These are phyloP conservation scores for Teunomyces atbi DNA, from an alignment of 805 yeast genomes.

Conservation along the genomic window DNA sequence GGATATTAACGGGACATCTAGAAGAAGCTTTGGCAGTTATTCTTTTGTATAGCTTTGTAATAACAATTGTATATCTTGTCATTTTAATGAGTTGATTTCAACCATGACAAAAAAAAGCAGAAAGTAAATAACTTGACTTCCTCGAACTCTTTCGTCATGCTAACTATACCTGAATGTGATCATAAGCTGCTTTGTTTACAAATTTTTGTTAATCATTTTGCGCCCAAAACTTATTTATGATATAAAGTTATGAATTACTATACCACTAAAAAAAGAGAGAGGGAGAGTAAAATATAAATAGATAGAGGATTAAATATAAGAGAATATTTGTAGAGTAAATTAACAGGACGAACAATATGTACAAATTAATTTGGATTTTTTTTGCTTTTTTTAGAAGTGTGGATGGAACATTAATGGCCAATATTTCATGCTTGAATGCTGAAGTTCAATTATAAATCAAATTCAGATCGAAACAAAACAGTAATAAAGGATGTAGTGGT, in stretches of 20 bases:
- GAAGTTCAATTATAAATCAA: not conserved
- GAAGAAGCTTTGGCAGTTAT: conserved; percentile 60
- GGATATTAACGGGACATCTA: conserved; percentile 64
- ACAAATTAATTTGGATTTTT: conserved; percentile 2
- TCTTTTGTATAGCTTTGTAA: conserved; percentile 27
- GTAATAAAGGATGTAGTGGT: not conserved
- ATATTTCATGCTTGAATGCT: not conserved
- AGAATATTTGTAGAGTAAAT: conserved; percentile 1
- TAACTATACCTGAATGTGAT: not conserved
- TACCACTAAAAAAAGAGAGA: not conserved
- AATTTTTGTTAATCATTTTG: not conserved
- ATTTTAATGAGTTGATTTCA: not conserved
- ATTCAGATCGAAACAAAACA: not conserved
- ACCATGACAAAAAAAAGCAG: too few relatives aligned
- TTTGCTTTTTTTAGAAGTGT: not conserved
- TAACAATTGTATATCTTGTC: not conserved
- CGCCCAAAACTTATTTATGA: not conserved
- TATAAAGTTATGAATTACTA: not conserved
- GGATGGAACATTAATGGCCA: not conserved
- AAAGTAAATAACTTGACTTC: too few relatives aligned
- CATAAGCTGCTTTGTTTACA: not conserved
- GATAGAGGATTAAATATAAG: conserved; percentile 2
- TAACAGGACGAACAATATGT: conserved; percentile 2
- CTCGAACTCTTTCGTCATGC: too few relatives aligned
- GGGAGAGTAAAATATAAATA: not conserved